Evolutionary conservation across 345 rosid species (phyloP).

Genomic region (Cardamine occulta): DNA sequence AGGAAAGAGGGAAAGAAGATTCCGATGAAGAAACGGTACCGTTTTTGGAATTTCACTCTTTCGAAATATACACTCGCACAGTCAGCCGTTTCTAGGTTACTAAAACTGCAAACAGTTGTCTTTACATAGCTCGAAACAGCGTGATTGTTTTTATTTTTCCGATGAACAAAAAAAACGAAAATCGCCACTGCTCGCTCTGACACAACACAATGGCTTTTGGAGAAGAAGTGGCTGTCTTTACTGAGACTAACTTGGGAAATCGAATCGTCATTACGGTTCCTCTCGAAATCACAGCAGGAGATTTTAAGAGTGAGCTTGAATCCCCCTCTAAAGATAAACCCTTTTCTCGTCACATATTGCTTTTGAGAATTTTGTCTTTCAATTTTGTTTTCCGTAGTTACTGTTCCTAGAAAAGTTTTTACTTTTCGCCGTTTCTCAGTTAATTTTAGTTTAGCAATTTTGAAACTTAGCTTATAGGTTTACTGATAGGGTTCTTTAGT

Average conservation of each 20-base stretch:
- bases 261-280: conserved; percentile 58
- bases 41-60: neutral
- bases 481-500: neutral
- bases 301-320: conserved; percentile 55
- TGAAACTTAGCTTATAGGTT: conserved; percentile 14
- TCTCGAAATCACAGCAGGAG: conserved; percentile 50
- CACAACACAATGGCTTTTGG: conserved; percentile 39
- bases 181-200: neutral
- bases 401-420: conserved; percentile 1
- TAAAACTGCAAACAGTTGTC: conserved; percentile 29
- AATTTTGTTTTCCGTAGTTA: no score
- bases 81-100: conserved; percentile 19
- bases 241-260: conserved; percentile 63
- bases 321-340: neutral
- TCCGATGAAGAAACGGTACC: neutral
- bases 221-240: conserved; percentile 56
- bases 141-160: neutral
- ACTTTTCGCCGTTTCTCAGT: conserved; percentile 3
- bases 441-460: neutral
- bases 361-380: no score
- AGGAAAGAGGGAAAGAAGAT: conserved; percentile 9
- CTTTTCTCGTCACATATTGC: neutral
- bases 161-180: neutral
- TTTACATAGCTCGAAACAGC: conserved; percentile 19
- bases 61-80: conserved; percentile 10